Conservation (phyloP, 2,329 filamentous ascomycete genomes). For the Chaetomium globosum region DNA sequence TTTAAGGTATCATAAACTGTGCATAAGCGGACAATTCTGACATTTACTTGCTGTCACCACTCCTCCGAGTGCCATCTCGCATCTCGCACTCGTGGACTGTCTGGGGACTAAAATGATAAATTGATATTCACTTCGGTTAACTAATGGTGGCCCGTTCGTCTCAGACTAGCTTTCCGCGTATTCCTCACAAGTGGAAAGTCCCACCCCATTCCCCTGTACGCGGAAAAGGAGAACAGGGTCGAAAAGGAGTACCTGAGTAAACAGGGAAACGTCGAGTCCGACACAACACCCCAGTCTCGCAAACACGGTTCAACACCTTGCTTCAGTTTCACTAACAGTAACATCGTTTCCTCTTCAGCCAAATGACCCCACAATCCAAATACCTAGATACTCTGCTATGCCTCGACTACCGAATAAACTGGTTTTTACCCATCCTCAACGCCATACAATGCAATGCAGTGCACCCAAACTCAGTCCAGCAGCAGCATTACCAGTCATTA, state of each 20-base stretch:
- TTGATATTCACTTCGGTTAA: too few relatives aligned
- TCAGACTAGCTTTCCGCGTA: too few relatives aligned
- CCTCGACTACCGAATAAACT: not conserved
- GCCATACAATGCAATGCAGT: conserved; percentile 7
- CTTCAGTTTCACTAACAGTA: not conserved
- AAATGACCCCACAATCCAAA: not conserved
- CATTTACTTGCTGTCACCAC: not conserved
- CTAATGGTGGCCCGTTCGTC: too few relatives aligned
- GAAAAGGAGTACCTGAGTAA: not conserved
- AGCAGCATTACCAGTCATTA: not conserved
- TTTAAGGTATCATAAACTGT: conserved; percentile 7
- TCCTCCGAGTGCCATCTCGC: not conserved
- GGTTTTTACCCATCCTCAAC: not conserved
- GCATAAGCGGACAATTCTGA: conserved; percentile 9
- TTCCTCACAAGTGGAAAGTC: too few relatives aligned
- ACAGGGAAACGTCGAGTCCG: not conserved
- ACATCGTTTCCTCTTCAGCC: not conserved
- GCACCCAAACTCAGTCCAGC: not conserved
- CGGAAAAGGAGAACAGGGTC: too few relatives aligned
- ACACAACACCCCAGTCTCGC: not conserved
- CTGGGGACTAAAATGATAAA: too few relatives aligned
- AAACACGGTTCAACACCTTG: not conserved
- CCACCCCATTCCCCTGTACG: too few relatives aligned
- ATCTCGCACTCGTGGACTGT: not conserved
- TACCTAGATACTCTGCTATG: not conserved